These are phyloP conservation scores for Stromatinia cepivora DNA, from an alignment of 2,329 filamentous ascomycete species.

Conservation along the genomic window DNA sequence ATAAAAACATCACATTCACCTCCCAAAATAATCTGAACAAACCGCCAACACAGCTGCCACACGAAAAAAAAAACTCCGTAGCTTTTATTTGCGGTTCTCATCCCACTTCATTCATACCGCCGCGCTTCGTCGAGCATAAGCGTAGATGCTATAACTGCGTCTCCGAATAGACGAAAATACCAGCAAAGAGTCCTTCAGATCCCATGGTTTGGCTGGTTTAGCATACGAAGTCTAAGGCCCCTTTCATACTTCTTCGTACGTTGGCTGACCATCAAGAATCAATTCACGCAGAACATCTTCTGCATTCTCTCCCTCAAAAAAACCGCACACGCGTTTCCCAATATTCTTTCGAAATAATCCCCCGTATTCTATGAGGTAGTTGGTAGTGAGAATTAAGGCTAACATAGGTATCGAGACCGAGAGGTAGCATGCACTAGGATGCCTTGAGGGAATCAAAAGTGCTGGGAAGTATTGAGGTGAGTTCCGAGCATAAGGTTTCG, in stretches of 20 bases:
- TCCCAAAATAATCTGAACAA: too few species aligned
- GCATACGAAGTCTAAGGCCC: background rate
- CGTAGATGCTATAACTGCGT: slow-evolving; percentile 41
- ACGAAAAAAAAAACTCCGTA: slow-evolving; percentile 49
- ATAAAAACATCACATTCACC: too few species aligned
- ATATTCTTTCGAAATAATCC: slow-evolving; percentile 38
- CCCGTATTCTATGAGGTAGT: slow-evolving; percentile 51
- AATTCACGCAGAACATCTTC: slow-evolving; percentile 35
- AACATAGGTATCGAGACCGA: slow-evolving; percentile 55
- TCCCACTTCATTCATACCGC: slow-evolving; percentile 42
- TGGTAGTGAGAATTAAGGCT: slow-evolving; percentile 39
- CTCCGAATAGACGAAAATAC: background rate
- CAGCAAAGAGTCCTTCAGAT: background rate
- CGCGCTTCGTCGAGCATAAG: slow-evolving; percentile 53
- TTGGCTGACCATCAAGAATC: slow-evolving; percentile 24
- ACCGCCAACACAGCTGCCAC: too few species aligned
- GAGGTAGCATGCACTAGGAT: slow-evolving; percentile 50
- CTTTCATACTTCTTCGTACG: slow-evolving; percentile 21
- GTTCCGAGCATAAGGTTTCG: slow-evolving; percentile 48
- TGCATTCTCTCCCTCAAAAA: slow-evolving; percentile 31
- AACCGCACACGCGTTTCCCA: slow-evolving; percentile 33
- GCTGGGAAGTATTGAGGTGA: slow-evolving; percentile 47
- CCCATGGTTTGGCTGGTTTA: background rate
- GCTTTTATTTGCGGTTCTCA: slow-evolving; percentile 42
- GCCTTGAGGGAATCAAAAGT: slow-evolving; percentile 55